phyloP scores from a whole-genome alignment of 306 rosid species.

The Sechiopsis laciniata region DNA sequence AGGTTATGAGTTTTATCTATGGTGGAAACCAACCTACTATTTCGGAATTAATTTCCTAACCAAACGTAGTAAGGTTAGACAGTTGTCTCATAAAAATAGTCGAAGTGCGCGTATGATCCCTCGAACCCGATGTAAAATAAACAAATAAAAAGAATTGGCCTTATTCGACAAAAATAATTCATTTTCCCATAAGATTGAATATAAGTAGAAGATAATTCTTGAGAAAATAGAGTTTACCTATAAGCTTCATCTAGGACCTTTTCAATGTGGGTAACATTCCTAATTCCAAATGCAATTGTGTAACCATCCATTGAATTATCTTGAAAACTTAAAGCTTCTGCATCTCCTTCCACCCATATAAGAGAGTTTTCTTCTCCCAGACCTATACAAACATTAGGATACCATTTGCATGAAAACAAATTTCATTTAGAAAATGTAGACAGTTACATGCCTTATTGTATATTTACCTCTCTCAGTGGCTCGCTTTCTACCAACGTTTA shows the following conservation, averaged over 20 bases:
- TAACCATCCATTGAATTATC: constrained; percentile 89
- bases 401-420: constrained; percentile 5
- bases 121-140: no score
- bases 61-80: no score
- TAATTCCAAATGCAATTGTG: constrained; percentile 93
- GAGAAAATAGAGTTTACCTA: constrained; percentile 41
- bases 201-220: constrained; percentile 18
- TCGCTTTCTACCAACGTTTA: constrained; percentile 71
- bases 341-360: constrained; percentile 83
- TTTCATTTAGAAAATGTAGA: constrained; percentile 10
- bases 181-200: not conserved
- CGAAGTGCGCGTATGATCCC: no score
- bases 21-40: no score
- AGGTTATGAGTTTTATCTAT: no score
- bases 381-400: constrained; percentile 41
- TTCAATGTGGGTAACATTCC: constrained; percentile 95
- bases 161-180: not conserved
- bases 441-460: constrained; percentile 24
- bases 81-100: no score
- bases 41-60: no score
- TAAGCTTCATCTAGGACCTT: constrained; percentile 74
- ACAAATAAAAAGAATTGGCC: no score
- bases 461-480: constrained; percentile 62
- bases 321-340: constrained; percentile 61
- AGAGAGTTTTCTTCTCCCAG: constrained; percentile 65